A percentile compares a stretch with the other conserved stretches of the same genome.
These are phyloP conservation scores for Dinochytrium kinnereticum DNA, from an alignment of 371 early-diverging fungal genomes.

Conservation along the genomic window DNA sequence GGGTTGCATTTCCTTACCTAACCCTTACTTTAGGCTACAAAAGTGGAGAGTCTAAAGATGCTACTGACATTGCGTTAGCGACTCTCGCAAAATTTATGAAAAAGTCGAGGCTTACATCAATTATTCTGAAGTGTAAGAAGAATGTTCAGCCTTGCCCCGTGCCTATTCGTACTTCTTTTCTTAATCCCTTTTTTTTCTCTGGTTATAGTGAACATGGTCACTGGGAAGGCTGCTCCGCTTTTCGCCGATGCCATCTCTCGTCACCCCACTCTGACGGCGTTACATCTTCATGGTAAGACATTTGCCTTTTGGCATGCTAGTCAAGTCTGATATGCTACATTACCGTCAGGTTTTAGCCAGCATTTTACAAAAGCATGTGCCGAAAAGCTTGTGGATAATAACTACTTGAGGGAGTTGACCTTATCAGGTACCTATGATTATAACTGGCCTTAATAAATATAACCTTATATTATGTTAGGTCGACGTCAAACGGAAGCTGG, in stretches of 20 bases:
- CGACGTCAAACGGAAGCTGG: not conserved
- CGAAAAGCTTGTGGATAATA: not conserved
- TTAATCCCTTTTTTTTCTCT: not conserved
- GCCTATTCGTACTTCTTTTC: too few species aligned
- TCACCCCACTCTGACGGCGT: not conserved
- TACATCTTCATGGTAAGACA: not conserved
- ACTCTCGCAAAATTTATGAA: not conserved
- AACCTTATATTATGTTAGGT: not conserved
- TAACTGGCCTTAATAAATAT: too few species aligned
- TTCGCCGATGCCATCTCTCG: not conserved
- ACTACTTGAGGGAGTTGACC: not conserved
- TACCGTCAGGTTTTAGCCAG: not conserved
- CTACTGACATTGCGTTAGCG: not conserved
- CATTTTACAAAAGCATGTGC: not conserved
- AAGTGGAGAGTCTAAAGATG: not conserved
- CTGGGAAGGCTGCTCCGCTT: not conserved
- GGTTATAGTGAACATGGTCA: constrained; percentile 4
- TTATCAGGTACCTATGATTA: not conserved
- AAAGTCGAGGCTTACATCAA: not conserved
- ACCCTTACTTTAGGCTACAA: too few species aligned
- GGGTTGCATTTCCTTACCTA: too few species aligned
- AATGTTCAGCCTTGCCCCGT: too few species aligned
- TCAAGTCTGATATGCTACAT: not conserved
- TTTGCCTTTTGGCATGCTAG: not conserved
- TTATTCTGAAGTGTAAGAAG: not conserved